Base-by-base conservation (phyloP, 345 rosid genomes). In the Salix purpurea region DNA sequence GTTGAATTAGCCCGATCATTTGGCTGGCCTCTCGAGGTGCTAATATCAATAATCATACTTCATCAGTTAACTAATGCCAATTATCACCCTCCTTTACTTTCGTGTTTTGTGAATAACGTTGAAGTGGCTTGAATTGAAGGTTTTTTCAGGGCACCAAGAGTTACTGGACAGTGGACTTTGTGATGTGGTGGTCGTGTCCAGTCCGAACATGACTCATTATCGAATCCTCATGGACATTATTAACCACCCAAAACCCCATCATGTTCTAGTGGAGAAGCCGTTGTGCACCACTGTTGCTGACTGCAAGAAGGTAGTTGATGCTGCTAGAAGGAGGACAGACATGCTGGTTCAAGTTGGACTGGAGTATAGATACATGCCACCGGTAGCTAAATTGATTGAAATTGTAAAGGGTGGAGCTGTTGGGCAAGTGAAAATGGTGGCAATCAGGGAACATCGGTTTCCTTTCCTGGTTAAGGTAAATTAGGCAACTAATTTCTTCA, bases 181-280 rank as follows among this genome's bases (percentile, higher is more conserved):
- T 36, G 96, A 95, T 74, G 97, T 89, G 28, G 83, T 89, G 67
- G 88, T 93, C 61, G 92, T 95, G 18, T 90, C 99, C n/a, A 85
- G 87, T 73, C 99, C 99, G 12, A 95, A 95, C 83, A 95, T 93
- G 99, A 91, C 97, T 77, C 97, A 95, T 74, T 86, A 86, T 80
- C 86, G 86, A 83, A 95, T 95, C 69, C 88, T 95, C 7, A 89
- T 93, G 87, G 99, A 91, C 75, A 89, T 93, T 26, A 85, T 95
- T 80, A 79, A 46, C 76, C 94, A 93, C 74, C 91, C 92, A 0
- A 93, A 86, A 65, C 90, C 94, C 6, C 97, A 89, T 79, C 97
- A 95, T 32, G 93, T 93, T n/a, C 88, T 95, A 7, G 97, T 95
- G 21, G 99, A 95, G 94, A 95, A 95, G 88, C 97, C 99, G 6